Percentiles rank a stretch among this genome's conserved stretches.
These are phyloP conservation scores for Podaxis sp. DNA, from an alignment of 768 basidiomycete genomes.

Conservation along the genomic window DNA sequence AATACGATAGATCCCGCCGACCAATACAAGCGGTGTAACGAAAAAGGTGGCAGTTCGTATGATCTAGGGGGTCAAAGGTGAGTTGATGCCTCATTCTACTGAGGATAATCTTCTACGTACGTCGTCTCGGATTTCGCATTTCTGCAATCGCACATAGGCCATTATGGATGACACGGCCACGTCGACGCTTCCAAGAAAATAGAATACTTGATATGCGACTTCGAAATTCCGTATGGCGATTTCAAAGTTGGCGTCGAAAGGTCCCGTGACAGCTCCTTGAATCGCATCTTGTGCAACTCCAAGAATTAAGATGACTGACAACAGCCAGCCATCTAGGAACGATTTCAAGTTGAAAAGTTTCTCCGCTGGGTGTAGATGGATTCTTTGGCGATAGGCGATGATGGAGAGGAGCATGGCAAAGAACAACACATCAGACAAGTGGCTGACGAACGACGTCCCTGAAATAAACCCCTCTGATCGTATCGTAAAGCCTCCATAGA, in stretches of 20 bases:
- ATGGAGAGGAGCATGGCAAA: not conserved
- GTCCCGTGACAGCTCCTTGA: not conserved
- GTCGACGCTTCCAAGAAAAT: not conserved
- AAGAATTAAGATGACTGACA: constrained; percentile 1
- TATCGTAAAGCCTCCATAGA: not conserved
- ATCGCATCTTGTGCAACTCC: not conserved
- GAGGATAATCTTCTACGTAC: not conserved
- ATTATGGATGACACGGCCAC: not conserved
- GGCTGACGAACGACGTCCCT: not conserved
- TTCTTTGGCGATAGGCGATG: constrained; percentile 2
- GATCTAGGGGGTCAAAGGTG: not conserved
- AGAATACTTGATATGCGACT: not conserved
- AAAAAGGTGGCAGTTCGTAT: not conserved
- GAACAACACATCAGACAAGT: not conserved
- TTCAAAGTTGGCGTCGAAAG: not conserved
- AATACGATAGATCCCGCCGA: not conserved
- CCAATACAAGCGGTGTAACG: not conserved
- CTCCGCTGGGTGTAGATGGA: constrained; percentile 1
- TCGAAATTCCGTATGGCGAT: not conserved
- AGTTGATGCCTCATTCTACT: not conserved
- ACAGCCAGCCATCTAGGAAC: constrained; percentile 1
- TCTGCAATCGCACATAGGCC: not conserved
- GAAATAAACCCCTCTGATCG: not conserved
- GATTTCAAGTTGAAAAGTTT: not conserved
- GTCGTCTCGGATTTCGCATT: not conserved